Evolutionary conservation across 495 filamentous ascomycete species (phyloP), one percentile per base, ranked within the genome.

Genomic region (Podospora pseudocomata): DNA sequence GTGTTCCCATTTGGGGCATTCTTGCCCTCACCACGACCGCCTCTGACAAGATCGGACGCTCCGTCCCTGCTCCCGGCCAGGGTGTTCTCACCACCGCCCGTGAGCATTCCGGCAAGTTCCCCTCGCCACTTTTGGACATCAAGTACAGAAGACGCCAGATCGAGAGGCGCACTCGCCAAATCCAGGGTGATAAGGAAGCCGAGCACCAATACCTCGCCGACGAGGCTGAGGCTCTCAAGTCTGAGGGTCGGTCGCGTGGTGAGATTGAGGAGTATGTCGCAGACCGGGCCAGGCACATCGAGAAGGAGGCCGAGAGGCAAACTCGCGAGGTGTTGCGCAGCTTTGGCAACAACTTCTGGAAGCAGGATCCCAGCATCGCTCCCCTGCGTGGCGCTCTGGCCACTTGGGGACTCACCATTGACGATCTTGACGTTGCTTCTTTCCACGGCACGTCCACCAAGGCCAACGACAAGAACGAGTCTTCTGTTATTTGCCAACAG

Each of bases 391-490:
- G 96, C 74, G 91, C 95, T 53, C 87, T 99, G 64, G 95, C 95
- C 53, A 97, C 94, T 16, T 99, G 95, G 95, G 94, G 93, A 76
- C 88, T 99, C 54, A 98, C 95, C 18, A 93, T 99, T 71, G 96
- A 99, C 76, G 95, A 99, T 72, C 87, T 99, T 61, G 89, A 80
- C 67, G 93, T 98, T 60, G 94, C 94, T 7, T 98, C 95, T 23
- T 99, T 98, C 91, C 95, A 99, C 81, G 95, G 95, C 70, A 99
- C 95, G 32, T 97, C 94, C 23, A 99, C 95, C 53, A 93, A 96
- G 68, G 95, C 95, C 65, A 99, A 99, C 76, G 95, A 99, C 84
- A 99, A 99, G 88, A 99, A 99, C 78, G 95, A 99, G 79, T 97
- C 95, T 30, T 93, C 95, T 67, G 94, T 97, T 75, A 90, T 99